Evolutionary conservation across 495 filamentous ascomycete species (phyloP).

Genomic region (Talaromyces wortmannii): DNA sequence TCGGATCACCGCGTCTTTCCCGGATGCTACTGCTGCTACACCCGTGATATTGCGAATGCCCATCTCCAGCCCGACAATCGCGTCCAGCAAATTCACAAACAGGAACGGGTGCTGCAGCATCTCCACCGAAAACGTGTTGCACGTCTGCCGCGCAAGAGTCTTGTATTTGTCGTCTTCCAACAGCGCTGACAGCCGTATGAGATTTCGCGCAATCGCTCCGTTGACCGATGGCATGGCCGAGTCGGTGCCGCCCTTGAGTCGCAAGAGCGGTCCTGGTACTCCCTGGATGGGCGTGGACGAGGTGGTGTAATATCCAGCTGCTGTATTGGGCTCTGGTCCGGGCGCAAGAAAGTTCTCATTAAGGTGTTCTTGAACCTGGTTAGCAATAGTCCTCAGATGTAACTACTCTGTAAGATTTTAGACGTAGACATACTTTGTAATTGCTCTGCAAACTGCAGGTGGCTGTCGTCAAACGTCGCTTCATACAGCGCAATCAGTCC

Average conservation of each 20-base stretch:
- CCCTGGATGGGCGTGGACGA: slow-evolving; percentile 53
- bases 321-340: slow-evolving; percentile 18
- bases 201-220: slow-evolving; percentile 73
- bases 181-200: slow-evolving; percentile 68
- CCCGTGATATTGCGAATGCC: slow-evolving; percentile 38
- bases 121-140: slow-evolving; percentile 80
- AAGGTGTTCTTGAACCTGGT: slow-evolving; percentile 52
- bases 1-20: slow-evolving; percentile 21
- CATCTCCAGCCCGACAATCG: slow-evolving; percentile 65
- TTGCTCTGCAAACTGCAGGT: slow-evolving; percentile 75
- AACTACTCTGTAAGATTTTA: background rate
- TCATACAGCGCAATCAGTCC: slow-evolving; percentile 86
- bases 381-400: slow-evolving; percentile 6
- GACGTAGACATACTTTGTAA: slow-evolving; percentile 56
- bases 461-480: slow-evolving; percentile 72
- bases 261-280: slow-evolving; percentile 70
- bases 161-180: slow-evolving; percentile 61
- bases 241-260: slow-evolving; percentile 92
- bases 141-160: slow-evolving; percentile 62
- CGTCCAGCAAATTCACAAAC: slow-evolving; percentile 71
- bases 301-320: slow-evolving; percentile 85
- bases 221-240: slow-evolving; percentile 84
- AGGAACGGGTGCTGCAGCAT: slow-evolving; percentile 88
- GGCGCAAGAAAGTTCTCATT: slow-evolving; percentile 62
- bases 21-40: slow-evolving; percentile 14